A percentile compares a stretch with the other conserved stretches of the same genome.
Conservation (phyloP, 202 grass and related monocot genomes). For the Carex sylvatica region DNA sequence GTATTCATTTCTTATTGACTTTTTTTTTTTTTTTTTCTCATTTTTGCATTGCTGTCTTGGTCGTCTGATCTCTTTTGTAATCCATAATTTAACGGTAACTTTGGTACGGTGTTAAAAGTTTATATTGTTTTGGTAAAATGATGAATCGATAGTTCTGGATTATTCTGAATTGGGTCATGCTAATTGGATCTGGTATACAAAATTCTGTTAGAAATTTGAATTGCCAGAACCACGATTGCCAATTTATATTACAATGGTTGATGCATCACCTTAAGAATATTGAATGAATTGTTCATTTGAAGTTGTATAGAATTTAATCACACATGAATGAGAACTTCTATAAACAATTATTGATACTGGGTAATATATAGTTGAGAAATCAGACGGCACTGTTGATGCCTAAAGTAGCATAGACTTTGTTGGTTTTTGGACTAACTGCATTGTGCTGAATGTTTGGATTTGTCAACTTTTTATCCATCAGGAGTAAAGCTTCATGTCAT, state of each 20-base stretch:
- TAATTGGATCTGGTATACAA: neutral
- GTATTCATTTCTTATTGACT: slow-evolving; percentile 29
- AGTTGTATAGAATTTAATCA: neutral
- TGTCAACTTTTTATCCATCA: neutral
- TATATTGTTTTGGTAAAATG: neutral
- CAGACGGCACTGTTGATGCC: neutral
- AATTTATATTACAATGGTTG: neutral
- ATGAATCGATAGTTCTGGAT: neutral
- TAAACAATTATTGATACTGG: neutral
- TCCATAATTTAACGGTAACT: neutral
- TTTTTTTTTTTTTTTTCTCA: neutral
- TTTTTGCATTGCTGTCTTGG: slow-evolving; percentile 15
- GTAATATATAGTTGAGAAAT: neutral
- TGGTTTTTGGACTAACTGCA: neutral
- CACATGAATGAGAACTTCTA: neutral
- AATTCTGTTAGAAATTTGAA: slow-evolving; percentile 4
- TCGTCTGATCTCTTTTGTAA: neutral
- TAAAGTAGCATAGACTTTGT: neutral
- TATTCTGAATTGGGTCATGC: neutral
- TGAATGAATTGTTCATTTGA: neutral
- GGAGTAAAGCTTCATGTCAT: neutral
- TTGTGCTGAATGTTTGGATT: neutral
- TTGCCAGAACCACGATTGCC: neutral
- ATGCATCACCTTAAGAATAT: neutral
- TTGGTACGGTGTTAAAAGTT: neutral